A percentile compares a stretch with the other conserved stretches of the same genome.
These are phyloP conservation scores for Leccinum fuscescens DNA, from an alignment of 1,284 basidiomycete genomes.

Conservation along the genomic window DNA sequence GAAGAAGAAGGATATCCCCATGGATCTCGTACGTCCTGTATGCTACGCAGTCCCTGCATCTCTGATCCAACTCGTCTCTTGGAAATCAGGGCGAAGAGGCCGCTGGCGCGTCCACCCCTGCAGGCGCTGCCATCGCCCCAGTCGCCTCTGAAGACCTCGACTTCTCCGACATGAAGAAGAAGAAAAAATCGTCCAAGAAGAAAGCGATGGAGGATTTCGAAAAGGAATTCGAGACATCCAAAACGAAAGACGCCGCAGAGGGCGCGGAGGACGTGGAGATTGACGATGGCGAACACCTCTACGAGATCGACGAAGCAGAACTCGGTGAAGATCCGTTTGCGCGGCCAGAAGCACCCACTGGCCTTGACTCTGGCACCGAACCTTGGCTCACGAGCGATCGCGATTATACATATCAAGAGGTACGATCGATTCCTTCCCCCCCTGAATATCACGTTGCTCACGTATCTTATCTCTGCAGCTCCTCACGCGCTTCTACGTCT, in stretches of 20 bases:
- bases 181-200: constrained; percentile 73
- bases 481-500: constrained; percentile 88
- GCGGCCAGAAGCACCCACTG: constrained; percentile 51
- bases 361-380: constrained; percentile 68
- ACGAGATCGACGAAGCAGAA: constrained; percentile 73
- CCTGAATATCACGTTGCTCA: constrained; percentile 1
- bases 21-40: constrained; percentile 66
- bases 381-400: constrained; percentile 91
- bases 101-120: constrained; percentile 63
- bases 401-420: constrained; percentile 94
- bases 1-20: constrained; percentile 86
- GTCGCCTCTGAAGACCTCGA: constrained; percentile 66
- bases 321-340: constrained; percentile 86
- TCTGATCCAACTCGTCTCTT: constrained; percentile 9
- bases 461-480: constrained; percentile 51
- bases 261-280: constrained; percentile 58
- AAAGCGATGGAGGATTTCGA: constrained; percentile 85
- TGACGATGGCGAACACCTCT: constrained; percentile 61
- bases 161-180: constrained; percentile 85
- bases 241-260: constrained; percentile 56
- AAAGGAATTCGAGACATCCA: constrained; percentile 77
- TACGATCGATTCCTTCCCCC: constrained; percentile 29
- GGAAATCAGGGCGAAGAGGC: constrained; percentile 52
- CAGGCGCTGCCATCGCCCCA: constrained; percentile 34
- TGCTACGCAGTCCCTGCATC: not conserved